Base-by-base conservation (phyloP, 2,329 filamentous ascomycete genomes). In the Neoarthrinium moseri region DNA sequence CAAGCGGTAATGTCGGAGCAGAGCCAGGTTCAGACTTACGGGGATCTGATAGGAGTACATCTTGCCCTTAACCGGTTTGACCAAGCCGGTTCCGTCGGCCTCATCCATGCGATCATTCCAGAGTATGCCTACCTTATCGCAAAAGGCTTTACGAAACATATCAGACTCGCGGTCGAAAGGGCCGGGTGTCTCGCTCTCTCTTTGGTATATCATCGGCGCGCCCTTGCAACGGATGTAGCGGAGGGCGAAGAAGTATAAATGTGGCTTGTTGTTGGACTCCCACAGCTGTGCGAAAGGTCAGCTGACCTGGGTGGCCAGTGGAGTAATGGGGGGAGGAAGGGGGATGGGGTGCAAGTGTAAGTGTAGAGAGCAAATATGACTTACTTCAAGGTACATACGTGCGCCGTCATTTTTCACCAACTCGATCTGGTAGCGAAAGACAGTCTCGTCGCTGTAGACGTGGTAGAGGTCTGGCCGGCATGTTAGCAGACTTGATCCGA, bases 401-500 rank as follows among this genome's bases (percentile, higher is more conserved):
- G 89, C 80, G 34, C 78, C 78, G 1, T 77, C 76, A 10, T 70
- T 59, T 58, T 86, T 78, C 3, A 74, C 74, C 12, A 94, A 66
- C 0, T 73, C 72, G 47, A 88, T 67, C 44, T 83, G 73, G 65
- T 89, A 90, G 4, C 70, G 63, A 60, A 89, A 88, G 38, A 75
- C 77, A 0, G 75, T 76, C 3, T 56, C 45, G 59, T 94, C 88
- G 15, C 64, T 67, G 63, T 86, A 90, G 49, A 87, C 63, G 49
- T 81, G 82, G 57, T 83, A 81, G n/a, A 80, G 68, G 26, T 73
- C 83, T 85, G n/a, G n/a, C n/a, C n/a, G n/a, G n/a, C n/a, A n/a
- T n/a, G n/a, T n/a, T n/a, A n/a, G n/a, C n/a, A n/a, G n/a, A n/a
- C n/a, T n/a, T n/a, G n/a, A n/a, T n/a, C n/a, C n/a, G n/a, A n/a